Conservation (phyloP, 192 early-diverging fungal genomes). For the Paraglomus brasilianum region DNA sequence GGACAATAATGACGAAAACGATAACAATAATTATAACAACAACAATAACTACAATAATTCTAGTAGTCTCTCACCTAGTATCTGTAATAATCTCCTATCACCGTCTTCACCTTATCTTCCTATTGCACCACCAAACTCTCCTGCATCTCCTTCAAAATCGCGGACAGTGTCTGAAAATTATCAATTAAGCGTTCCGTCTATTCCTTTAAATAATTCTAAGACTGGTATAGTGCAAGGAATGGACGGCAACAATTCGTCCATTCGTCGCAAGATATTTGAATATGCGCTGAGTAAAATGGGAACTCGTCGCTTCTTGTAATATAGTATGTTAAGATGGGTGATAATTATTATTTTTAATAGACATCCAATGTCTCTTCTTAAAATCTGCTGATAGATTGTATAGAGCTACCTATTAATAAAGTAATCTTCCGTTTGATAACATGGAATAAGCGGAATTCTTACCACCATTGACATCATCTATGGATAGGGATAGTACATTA, state of each 20-base stretch:
- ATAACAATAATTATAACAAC: too few species aligned
- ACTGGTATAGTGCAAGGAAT: background rate
- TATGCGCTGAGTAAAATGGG: slow-evolving; percentile 3
- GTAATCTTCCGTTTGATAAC: too few species aligned
- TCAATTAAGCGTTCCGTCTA: background rate
- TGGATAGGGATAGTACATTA: too few species aligned
- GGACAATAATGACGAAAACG: too few species aligned
- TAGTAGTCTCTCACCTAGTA: too few species aligned
- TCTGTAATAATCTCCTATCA: too few species aligned
- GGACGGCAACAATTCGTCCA: background rate
- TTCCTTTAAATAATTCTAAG: background rate
- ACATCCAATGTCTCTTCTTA: background rate
- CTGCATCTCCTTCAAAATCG: background rate
- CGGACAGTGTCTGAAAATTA: too few species aligned
- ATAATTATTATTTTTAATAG: background rate
- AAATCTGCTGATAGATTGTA: background rate
- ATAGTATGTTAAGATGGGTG: too few species aligned
- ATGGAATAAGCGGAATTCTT: too few species aligned
- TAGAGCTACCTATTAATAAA: background rate
- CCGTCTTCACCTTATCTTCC: background rate
- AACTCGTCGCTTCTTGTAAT: too few species aligned
- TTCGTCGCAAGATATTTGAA: slow-evolving; percentile 20
- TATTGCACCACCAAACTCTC: background rate
- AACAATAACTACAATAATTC: too few species aligned
- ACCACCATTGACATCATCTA: too few species aligned